phyloP scores from a whole-genome alignment of 2,329 filamentous ascomycete species.

The Pyrenochaeta sp. region DNA sequence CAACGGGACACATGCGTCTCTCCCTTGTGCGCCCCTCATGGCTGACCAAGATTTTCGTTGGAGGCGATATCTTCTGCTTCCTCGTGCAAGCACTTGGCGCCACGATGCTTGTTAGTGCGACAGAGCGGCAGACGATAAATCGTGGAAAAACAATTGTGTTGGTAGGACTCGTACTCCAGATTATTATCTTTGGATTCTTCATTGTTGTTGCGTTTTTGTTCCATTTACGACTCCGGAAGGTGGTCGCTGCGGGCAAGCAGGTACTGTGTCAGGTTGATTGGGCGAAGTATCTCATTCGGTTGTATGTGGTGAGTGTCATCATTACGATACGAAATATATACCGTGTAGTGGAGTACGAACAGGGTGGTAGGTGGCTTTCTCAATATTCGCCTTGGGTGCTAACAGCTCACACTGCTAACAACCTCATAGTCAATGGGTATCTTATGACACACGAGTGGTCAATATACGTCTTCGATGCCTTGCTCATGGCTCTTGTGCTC shows the following conservation, averaged over 20 bases:
- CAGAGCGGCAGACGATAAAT: conserved; percentile 19
- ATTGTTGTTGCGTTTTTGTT: conserved; percentile 34
- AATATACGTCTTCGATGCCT: conserved; percentile 59
- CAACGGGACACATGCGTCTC: conserved; percentile 47
- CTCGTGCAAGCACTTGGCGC: conserved; percentile 55
- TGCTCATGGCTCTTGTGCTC: conserved; percentile 50
- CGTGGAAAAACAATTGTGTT: conserved; percentile 60
- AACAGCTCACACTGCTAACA: not conserved
- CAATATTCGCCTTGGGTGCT: not conserved
- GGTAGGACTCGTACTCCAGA: conserved; percentile 62
- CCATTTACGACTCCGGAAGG: conserved; percentile 38
- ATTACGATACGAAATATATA: conserved; percentile 57
- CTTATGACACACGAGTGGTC: conserved; percentile 59
- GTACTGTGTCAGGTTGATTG: not conserved
- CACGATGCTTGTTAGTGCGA: conserved; percentile 34
- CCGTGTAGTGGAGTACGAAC: conserved; percentile 54
- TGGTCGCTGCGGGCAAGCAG: not conserved
- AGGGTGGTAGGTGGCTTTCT: conserved; percentile 14
- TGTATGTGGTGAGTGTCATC: conserved; percentile 48
- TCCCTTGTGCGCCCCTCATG: conserved; percentile 47
- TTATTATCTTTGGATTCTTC: conserved; percentile 64
- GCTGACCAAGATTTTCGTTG: conserved; percentile 63
- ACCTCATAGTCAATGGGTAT: conserved; percentile 50
- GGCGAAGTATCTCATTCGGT: conserved; percentile 28
- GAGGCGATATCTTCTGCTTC: conserved; percentile 61